Base-by-base conservation (phyloP, 352 stramenopile genomes). In the Phytophthora ohioensis region DNA sequence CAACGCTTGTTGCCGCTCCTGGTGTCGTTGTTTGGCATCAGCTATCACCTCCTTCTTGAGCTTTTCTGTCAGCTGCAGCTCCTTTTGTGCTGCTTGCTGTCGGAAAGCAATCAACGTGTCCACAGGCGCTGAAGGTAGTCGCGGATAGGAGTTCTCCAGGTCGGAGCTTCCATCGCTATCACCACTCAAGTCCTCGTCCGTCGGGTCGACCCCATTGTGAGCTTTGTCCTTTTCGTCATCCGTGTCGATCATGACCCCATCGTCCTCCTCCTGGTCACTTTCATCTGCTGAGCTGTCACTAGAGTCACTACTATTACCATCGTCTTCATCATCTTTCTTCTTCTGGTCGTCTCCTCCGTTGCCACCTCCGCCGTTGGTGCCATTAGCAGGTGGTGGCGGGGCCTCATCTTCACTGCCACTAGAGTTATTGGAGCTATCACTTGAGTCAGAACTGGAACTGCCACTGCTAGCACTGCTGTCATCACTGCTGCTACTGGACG, bases 101-200 rank as follows among this genome's bases (percentile, higher is more conserved):
- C 83, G 79, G 27, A 85, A 69, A 5, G 75, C 59, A 51, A 94
- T 84, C 3, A 94, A 52, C 8, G 69, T 67, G 48, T 94, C 87
- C 21, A 94, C 82, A 1, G 84, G 84, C 9, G 85, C 75, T 7
- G 75, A 51, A 1, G 87, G 81, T 9, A 94, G 63, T 38, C 76
- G 64, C 35, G 84, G 86, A 38, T 93, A 93, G 30, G 82, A 81
- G 30, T 73, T 84, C 39, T 93, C 82, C 17, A 90, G 51, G 39
- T 92, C 82, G 0, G 80, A 88, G 27, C 73, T 85, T 57, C 65
- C 82, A 52, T 91, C 84, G 64, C 86, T 92, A 43, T 85, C 79
- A 51, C 58, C 74, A 55, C 66, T 83, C 9, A 75, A 45, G 2
- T 76, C 73, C 4, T 83, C 76, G 34, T 73, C 71, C n/a, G 55